Percentiles rank a stretch among this genome's conserved stretches.
Conservation (phyloP, 306 rosid species). For the Fagus crenata region DNA sequence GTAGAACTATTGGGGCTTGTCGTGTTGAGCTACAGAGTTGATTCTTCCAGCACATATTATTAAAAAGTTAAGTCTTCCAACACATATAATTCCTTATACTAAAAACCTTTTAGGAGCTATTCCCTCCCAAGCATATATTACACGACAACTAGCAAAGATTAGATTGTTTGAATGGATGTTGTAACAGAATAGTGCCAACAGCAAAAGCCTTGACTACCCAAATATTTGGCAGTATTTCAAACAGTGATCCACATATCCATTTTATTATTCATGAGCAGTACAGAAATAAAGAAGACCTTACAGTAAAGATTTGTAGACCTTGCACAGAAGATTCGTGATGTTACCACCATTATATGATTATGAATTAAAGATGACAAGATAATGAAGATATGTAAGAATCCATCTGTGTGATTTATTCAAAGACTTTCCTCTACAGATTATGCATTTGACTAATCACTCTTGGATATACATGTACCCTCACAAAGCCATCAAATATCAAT, state of each 20-base stretch:
- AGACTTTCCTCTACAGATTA: background rate
- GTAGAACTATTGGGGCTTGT: background rate
- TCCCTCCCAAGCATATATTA: background rate
- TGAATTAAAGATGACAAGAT: background rate
- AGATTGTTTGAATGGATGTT: background rate
- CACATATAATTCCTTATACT: background rate
- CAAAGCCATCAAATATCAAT: background rate
- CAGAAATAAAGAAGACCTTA: background rate
- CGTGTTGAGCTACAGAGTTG: background rate
- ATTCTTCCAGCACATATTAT: slow-evolving; percentile 1
- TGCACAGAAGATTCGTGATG: background rate
- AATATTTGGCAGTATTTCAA: background rate
- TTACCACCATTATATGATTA: no score
- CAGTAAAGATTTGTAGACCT: background rate
- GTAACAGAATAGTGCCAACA: background rate
- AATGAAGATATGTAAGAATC: background rate
- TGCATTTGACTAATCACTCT: background rate
- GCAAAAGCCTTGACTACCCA: background rate
- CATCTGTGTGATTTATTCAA: background rate
- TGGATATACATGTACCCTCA: background rate
- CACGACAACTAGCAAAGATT: background rate
- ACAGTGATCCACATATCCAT: background rate
- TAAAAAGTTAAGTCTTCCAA: no score
- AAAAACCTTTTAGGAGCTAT: background rate
- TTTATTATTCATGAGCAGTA: background rate